Percentiles rank a stretch among this genome's conserved stretches.
Evolutionary conservation across 768 basidiomycete species (phyloP).

Genomic region (Collybia nuda): DNA sequence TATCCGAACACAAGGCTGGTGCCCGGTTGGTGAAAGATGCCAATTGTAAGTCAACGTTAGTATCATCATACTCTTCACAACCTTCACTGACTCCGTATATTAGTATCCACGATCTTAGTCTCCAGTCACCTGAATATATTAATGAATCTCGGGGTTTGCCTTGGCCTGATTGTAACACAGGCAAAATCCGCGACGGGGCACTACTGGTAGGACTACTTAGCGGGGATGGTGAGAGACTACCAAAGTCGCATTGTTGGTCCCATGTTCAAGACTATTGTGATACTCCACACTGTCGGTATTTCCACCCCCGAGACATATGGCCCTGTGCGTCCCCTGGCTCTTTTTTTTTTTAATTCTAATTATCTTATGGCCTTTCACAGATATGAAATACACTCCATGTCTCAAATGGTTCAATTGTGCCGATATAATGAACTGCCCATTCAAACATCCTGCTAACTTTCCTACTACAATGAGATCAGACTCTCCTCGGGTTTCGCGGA

Average conservation of each 20-base stretch:
- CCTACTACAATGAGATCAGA: too few species aligned
- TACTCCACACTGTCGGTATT: slow-evolving; percentile 24
- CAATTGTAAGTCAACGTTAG: slow-evolving; percentile 33
- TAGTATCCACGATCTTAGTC: slow-evolving; percentile 24
- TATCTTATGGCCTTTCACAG: slow-evolving; percentile 14
- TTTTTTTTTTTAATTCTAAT: neutral
- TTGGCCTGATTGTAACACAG: slow-evolving; percentile 4
- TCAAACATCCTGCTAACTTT: slow-evolving; percentile 18
- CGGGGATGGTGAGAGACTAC: too few species aligned
- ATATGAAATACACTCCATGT: slow-evolving; percentile 34
- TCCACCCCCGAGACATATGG: slow-evolving; percentile 26
- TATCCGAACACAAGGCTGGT: slow-evolving; percentile 39
- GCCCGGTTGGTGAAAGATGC: slow-evolving; percentile 39
- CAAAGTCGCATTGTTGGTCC: slow-evolving; percentile 2
- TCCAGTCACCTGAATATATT: too few species aligned
- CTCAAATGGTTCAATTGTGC: slow-evolving; percentile 29
- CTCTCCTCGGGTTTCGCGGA: too few species aligned
- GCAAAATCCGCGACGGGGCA: too few species aligned
- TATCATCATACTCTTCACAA: slow-evolving; percentile 15
- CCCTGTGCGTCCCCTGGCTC: slow-evolving; percentile 25
- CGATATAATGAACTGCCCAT: slow-evolving; percentile 19
- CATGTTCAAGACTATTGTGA: slow-evolving; percentile 31
- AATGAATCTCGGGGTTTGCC: neutral
- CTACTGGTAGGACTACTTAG: too few species aligned
- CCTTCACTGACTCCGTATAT: slow-evolving; percentile 1